These are phyloP conservation scores for Cordyceps pruinosa DNA, from an alignment of 2,329 filamentous ascomycete species.

Conservation along the genomic window DNA sequence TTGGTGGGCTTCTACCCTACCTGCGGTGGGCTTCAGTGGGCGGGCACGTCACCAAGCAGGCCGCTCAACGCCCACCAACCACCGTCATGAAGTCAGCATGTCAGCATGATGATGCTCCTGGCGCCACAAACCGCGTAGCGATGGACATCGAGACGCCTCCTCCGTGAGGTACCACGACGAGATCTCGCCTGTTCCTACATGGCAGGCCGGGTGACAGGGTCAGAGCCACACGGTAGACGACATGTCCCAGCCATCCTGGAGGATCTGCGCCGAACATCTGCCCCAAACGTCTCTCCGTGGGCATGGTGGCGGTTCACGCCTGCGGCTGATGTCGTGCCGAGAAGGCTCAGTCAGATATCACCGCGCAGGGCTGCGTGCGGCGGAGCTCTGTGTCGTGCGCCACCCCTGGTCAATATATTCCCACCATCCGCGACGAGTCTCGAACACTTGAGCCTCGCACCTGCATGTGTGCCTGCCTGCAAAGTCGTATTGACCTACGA, in stretches of 20 bases:
- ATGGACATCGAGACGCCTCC: not conserved
- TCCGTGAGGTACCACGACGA: not conserved
- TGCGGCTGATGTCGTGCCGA: not conserved
- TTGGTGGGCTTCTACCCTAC: not conserved
- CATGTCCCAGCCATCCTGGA: not conserved
- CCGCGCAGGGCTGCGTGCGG: not conserved
- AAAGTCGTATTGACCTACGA: too few relatives aligned
- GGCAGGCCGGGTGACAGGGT: not conserved
- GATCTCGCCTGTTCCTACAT: not conserved
- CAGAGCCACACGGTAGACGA: not conserved
- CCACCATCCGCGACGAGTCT: not conserved
- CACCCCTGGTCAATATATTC: not conserved
- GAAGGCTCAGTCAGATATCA: not conserved
- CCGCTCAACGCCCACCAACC: not conserved
- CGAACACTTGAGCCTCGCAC: too few relatives aligned
- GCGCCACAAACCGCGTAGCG: not conserved
- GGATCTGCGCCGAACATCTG: not conserved
- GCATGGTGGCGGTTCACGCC: not conserved
- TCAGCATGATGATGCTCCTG: not conserved
- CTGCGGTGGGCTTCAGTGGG: too few relatives aligned
- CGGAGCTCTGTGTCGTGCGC: not conserved
- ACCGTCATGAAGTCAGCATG: not conserved
- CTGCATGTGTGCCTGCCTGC: too few relatives aligned
- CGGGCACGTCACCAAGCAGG: not conserved
- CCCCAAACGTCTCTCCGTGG: not conserved